A percentile compares a stretch with the other conserved stretches of the same genome.
phyloP scores from a whole-genome alignment of 2,329 filamentous ascomycete genomes.

The Cadophora malorum region DNA sequence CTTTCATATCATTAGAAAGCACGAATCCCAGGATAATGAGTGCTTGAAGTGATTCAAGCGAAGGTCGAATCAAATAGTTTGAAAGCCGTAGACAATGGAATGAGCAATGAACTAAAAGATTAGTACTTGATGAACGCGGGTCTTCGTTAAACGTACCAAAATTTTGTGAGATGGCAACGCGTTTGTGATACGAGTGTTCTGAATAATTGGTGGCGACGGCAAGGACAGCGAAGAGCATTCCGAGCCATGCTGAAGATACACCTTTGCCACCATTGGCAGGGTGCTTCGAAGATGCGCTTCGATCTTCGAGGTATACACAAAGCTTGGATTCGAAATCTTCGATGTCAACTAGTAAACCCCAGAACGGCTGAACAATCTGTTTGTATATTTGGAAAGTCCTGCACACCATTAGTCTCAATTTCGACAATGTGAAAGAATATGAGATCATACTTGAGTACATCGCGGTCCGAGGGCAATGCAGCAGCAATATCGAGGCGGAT shows the following conservation, averaged over 20 bases:
- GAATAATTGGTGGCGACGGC: slow-evolving; percentile 72
- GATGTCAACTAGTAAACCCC: slow-evolving; percentile 71
- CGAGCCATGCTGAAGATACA: slow-evolving; percentile 69
- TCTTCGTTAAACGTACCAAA: slow-evolving; percentile 52
- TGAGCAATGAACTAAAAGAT: slow-evolving; percentile 48
- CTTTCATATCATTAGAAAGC: slow-evolving; percentile 72
- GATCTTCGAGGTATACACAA: slow-evolving; percentile 69
- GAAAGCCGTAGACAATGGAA: slow-evolving; percentile 69
- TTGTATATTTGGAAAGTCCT: slow-evolving; percentile 71
- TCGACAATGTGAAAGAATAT: neutral
- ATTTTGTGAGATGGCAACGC: slow-evolving; percentile 48
- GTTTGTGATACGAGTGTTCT: slow-evolving; percentile 61
- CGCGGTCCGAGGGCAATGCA: slow-evolving; percentile 67
- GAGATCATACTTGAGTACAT: slow-evolving; percentile 67
- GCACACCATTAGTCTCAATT: slow-evolving; percentile 14
- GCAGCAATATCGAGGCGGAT: slow-evolving; percentile 65
- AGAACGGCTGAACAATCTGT: slow-evolving; percentile 71
- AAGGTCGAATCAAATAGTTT: slow-evolving; percentile 68
- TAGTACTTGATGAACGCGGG: neutral
- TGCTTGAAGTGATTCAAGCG: slow-evolving; percentile 70
- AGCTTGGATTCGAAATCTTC: slow-evolving; percentile 69
- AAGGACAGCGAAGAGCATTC: slow-evolving; percentile 69
- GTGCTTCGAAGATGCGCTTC: slow-evolving; percentile 53
- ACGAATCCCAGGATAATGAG: slow-evolving; percentile 68
- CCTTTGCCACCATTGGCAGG: slow-evolving; percentile 40